Conservation (phyloP, 1,284 basidiomycete species). For the Somion occarium region DNA sequence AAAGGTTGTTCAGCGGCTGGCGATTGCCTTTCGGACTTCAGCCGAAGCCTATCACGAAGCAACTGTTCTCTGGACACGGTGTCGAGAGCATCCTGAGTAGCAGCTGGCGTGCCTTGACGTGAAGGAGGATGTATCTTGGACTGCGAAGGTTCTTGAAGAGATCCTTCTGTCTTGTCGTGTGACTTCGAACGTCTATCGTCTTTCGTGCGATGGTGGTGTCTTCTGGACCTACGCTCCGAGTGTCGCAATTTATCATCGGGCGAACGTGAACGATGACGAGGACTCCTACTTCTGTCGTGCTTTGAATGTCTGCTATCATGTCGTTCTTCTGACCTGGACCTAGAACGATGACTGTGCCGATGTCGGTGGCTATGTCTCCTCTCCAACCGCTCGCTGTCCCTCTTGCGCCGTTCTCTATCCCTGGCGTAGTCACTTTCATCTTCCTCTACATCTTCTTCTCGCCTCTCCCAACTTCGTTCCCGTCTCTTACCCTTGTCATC, state of each 20-base stretch:
- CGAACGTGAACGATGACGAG: conserved; percentile 5
- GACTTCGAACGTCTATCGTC: background rate
- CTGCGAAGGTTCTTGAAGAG: background rate
- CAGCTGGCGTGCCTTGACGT: background rate
- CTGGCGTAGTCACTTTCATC: conserved; percentile 17
- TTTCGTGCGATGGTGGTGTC: background rate
- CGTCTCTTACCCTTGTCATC: conserved; percentile 27
- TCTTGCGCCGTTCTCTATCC: conserved; percentile 12
- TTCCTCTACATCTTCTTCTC: conserved; percentile 40
- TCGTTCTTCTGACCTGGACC: conserved; percentile 9
- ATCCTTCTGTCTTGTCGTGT: background rate
- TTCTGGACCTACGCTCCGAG: background rate
- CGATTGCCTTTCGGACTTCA: background rate
- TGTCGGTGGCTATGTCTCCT: conserved; percentile 8
- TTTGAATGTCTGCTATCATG: background rate
- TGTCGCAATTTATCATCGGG: conserved; percentile 5
- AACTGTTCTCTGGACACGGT: background rate
- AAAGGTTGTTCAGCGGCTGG: background rate
- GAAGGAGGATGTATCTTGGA: background rate
- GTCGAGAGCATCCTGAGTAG: background rate
- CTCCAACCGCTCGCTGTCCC: conserved; percentile 8
- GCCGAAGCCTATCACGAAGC: background rate
- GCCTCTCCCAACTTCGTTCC: conserved; percentile 35
- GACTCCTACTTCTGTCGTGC: conserved; percentile 5
- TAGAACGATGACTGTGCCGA: conserved; percentile 10